These are phyloP conservation scores for Cadophora sp. DNA, from an alignment of 2,329 filamentous ascomycete species.

Conservation along the genomic window DNA sequence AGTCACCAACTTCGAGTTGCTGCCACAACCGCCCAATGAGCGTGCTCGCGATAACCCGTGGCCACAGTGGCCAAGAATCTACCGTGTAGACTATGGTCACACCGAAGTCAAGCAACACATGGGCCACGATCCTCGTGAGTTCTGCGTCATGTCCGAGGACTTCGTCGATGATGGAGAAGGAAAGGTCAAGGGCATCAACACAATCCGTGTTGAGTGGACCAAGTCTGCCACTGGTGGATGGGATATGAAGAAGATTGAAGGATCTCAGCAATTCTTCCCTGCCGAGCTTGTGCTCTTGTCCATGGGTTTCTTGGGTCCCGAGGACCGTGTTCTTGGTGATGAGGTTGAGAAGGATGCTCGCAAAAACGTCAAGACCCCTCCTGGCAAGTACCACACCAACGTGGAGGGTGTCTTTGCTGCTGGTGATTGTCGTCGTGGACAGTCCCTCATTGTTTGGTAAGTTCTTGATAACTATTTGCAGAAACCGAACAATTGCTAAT, in stretches of 20 bases:
- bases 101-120: constrained; percentile 95
- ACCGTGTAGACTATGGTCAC: constrained; percentile 98
- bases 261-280: constrained; percentile 93
- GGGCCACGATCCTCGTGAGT: constrained; percentile 95
- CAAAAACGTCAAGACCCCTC: constrained; percentile 95
- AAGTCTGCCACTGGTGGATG: constrained; percentile 87
- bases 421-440: constrained; percentile 92
- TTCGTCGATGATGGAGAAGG: constrained; percentile 90
- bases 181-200: constrained; percentile 95
- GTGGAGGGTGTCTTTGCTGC: constrained; percentile 89
- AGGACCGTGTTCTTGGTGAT: constrained; percentile 86
- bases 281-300: constrained; percentile 93
- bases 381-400: constrained; percentile 88
- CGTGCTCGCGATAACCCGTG: constrained; percentile 95
- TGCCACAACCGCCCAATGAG: constrained; percentile 90
- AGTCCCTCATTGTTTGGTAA: constrained; percentile 95
- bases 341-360: constrained; percentile 88
- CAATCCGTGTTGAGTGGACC: constrained; percentile 94
- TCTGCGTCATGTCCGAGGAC: constrained; percentile 97
- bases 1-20: constrained; percentile 93
- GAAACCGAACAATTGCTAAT: constrained; percentile 43
- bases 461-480: constrained; percentile 44
- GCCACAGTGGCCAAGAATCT: constrained; percentile 98
- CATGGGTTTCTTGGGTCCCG: constrained; percentile 96
- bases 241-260: constrained; percentile 98